Conservation (phyloP, 2,329 filamentous ascomycete species). For the Clonostachys sp. region DNA sequence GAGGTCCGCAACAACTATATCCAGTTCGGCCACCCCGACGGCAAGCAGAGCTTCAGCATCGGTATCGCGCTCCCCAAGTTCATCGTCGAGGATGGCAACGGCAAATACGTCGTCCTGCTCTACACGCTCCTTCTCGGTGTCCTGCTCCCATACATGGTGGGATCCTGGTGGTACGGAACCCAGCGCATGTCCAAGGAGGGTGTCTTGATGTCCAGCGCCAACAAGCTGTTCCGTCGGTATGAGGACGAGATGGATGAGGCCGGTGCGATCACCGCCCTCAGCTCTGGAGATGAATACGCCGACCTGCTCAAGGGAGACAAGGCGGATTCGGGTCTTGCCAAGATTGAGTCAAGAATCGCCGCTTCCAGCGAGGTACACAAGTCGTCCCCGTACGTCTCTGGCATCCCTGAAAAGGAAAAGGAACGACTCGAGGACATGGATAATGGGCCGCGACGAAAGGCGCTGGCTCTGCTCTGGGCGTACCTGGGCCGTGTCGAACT, state of each 20-base stretch:
- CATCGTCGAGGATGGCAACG: conserved; percentile 88
- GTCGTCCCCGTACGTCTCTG: conserved; percentile 40
- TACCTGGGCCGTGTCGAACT: conserved; percentile 88
- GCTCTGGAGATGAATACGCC: conserved; percentile 81
- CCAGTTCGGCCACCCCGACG: conserved; percentile 92
- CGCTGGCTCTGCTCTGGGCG: conserved; percentile 87
- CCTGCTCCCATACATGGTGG: conserved; percentile 85
- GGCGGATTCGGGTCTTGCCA: conserved; percentile 74
- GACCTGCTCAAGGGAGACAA: conserved; percentile 71
- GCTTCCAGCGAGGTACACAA: conserved; percentile 41
- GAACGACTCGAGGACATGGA: conserved; percentile 76
- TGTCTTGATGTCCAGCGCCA: conserved; percentile 87
- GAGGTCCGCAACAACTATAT: conserved; percentile 96
- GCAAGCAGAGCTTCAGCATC: conserved; percentile 97
- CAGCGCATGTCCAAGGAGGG: conserved; percentile 91
- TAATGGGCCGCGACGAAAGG: conserved; percentile 75
- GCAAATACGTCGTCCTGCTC: conserved; percentile 88
- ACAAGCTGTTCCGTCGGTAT: conserved; percentile 91
- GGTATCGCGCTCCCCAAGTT: conserved; percentile 93
- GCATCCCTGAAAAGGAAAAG: conserved; percentile 69
- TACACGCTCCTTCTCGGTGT: conserved; percentile 88
- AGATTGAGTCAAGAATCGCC: conserved; percentile 78
- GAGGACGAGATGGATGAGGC: conserved; percentile 77
- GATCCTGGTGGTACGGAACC: conserved; percentile 98
- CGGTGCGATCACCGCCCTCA: conserved; percentile 75